These are phyloP conservation scores for Carex myosuroides DNA, from an alignment of 176 grass and related monocot genomes.

Conservation along the genomic window DNA sequence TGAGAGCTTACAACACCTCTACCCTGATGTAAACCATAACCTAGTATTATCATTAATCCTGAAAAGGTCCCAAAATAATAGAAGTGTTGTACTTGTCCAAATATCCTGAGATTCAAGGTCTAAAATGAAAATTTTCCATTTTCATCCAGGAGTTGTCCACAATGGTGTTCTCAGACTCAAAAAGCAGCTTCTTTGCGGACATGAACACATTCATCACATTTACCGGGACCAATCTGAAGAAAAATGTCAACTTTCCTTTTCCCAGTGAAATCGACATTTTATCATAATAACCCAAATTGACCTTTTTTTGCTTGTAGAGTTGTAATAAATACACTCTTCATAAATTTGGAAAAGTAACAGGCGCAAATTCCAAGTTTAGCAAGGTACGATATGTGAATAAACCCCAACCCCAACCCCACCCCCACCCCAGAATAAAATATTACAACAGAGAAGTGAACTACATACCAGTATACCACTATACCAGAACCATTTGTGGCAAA, in stretches of 20 bases:
- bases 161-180: neutral
- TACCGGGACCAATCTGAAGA: neutral
- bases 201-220: neutral
- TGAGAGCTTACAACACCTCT: neutral
- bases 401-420: neutral
- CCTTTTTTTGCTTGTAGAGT: neutral
- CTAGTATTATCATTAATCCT: neutral
- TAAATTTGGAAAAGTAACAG: conserved; percentile 17
- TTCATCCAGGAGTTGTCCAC: neutral
- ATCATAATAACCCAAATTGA: neutral
- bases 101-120: neutral
- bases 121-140: neutral
- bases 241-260: neutral
- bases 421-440: neutral
- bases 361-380: conserved; percentile 13
- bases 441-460: conserved; percentile 5
- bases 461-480: neutral
- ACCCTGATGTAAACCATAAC: neutral
- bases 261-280: neutral
- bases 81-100: neutral
- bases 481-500: neutral
- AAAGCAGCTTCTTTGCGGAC: neutral
- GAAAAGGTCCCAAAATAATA: neutral
- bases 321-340: neutral
- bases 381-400: conserved; percentile 5